Evolutionary conservation across 148 eudicot species (phyloP), one percentile per base, ranked within the genome.

Genomic region (Vaccinium corymbosum): DNA sequence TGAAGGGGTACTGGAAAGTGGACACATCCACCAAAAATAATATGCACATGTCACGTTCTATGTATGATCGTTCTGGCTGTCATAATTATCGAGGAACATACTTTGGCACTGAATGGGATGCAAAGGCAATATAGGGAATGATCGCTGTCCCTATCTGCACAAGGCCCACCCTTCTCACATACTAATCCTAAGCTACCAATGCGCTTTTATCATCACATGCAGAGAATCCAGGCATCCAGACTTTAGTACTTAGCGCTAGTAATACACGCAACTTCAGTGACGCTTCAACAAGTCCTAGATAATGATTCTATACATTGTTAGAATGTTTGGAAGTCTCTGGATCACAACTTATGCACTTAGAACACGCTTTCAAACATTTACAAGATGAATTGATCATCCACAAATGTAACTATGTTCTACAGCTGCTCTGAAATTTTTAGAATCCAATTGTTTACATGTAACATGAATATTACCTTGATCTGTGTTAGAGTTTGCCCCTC

Each of bases 161-260:
- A 62, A 62, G 27, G 72, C 72, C 35, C 73, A 49, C 56, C 32
- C 17, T 74, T 46, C 79, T 22, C 57, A n/a, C 22, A 50, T n/a
- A 48, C 16, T 10, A 76, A 76, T 49, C 29, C 35, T 49, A 51
- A 76, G 56, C 57, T n/a, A 35, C 57, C 1, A 14, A 27, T 22
- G 79, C 53, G 49, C 56, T 20, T 76, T 32, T 56, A 25, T 22
- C 25, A n/a, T 50, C 22, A 12, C 52, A 76, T 50, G 38, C 6
- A 76, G 79, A 76, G 57, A 32, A 76, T 76, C 79, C 25, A 11
- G 78, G 53, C 19, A 19, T 20, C 78, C 51, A 61, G 17, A 74
- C 42, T 16, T 7, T 29, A 20, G 14, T 74, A 75, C 53, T 38
- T 46, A 7, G 11, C 2, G 17, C 6, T 17, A 5, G 17, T 14